Evolutionary conservation across 129 eudicot species (phyloP).

Genomic region (Calendula officinalis): DNA sequence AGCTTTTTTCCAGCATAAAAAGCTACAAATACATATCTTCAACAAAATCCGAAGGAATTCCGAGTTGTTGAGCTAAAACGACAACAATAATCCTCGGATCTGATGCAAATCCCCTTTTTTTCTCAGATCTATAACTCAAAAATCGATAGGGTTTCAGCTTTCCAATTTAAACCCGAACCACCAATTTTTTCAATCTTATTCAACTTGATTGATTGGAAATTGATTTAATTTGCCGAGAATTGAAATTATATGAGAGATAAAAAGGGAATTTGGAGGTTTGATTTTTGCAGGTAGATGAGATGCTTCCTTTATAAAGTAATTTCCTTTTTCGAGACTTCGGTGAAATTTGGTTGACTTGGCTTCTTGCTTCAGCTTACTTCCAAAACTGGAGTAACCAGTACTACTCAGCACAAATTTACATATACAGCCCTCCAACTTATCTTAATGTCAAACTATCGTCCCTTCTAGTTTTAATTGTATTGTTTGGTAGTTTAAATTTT

Average conservation of each 20-base stretch:
- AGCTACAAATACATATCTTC: constrained; percentile 21
- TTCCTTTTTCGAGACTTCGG: constrained; percentile 19
- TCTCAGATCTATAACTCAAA: constrained; percentile 18
- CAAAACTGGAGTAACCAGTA: constrained; percentile 20
- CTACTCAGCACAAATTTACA: not conserved
- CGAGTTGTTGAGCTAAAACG: constrained; percentile 14
- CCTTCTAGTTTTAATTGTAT: not conserved
- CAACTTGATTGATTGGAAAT: constrained; percentile 3
- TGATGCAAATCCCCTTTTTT: constrained; percentile 19
- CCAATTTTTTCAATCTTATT: constrained; percentile 1
- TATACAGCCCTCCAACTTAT: not conserved
- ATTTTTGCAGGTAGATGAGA: constrained; percentile 23
- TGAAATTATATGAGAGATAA: constrained; percentile 8
- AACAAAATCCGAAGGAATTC: constrained; percentile 26
- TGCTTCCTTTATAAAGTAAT: constrained; percentile 14
- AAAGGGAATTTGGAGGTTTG: constrained; percentile 6
- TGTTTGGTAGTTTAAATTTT: not conserved
- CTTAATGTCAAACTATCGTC: not conserved
- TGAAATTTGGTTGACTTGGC: constrained; percentile 33
- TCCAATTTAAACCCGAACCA: not conserved
- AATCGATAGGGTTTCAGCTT: constrained; percentile 29
- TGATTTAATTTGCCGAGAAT: not conserved
- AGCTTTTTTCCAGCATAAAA: not conserved
- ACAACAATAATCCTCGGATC: constrained; percentile 36
- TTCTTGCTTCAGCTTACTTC: constrained; percentile 29